Percentiles rank a stretch among this genome's conserved stretches.
Conservation (phyloP, 257 asterid species). For the Cordia subcordata region DNA sequence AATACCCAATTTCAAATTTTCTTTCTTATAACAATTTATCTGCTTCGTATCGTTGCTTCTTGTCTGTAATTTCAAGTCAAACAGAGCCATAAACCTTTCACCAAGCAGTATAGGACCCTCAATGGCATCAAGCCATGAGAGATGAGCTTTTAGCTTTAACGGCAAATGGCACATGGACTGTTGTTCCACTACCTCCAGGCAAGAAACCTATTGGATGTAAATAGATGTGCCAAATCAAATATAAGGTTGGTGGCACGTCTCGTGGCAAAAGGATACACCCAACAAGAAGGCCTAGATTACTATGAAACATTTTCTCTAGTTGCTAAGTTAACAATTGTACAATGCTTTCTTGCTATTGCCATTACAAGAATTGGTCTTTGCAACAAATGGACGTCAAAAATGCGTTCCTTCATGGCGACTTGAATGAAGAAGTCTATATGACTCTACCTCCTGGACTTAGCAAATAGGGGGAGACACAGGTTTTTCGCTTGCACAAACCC, state of each 20-base stretch:
- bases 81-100: neutral
- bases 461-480: neutral
- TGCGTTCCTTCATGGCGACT: neutral
- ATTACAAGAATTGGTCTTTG: neutral
- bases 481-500: neutral
- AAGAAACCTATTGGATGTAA: neutral
- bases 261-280: neutral
- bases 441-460: neutral
- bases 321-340: neutral
- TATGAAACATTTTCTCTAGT: neutral
- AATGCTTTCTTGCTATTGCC: neutral
- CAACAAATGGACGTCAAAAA: slow-evolving; percentile 3
- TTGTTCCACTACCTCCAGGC: neutral
- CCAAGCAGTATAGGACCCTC: neutral
- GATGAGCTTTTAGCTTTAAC: neutral
- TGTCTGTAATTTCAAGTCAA: neutral
- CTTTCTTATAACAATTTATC: neutral
- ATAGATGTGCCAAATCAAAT: slow-evolving; percentile 1
- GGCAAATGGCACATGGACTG: neutral
- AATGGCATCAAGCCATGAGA: neutral
- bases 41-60: neutral
- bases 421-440: slow-evolving; percentile 1
- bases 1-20: neutral
- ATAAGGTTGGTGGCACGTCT: neutral
- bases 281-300: slow-evolving; percentile 1